Conservation (phyloP, 2,329 filamentous ascomycete species). For the Alternaria conjuncta region DNA sequence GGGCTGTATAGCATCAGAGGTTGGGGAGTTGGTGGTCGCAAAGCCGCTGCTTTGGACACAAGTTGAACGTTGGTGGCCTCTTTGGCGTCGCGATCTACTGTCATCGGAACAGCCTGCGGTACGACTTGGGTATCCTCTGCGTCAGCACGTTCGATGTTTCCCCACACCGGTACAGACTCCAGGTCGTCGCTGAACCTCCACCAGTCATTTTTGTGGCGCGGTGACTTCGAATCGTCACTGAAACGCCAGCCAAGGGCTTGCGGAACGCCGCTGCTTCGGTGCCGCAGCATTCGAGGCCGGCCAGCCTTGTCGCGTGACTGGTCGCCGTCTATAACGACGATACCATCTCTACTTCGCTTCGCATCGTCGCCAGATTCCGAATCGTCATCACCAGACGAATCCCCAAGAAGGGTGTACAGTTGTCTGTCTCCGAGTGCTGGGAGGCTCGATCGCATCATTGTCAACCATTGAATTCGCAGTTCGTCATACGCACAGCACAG, state of each 20-base stretch:
- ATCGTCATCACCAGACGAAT: not conserved
- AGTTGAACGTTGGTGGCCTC: not conserved
- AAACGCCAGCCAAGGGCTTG: not conserved
- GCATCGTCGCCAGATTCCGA: not conserved
- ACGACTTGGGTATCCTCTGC: not conserved
- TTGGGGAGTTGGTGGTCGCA: not conserved
- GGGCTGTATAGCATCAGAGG: not conserved
- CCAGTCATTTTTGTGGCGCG: not conserved
- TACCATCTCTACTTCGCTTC: fast-evolving
- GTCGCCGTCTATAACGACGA: not conserved
- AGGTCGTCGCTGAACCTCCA: not conserved
- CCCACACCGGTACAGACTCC: not conserved
- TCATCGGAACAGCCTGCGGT: not conserved
- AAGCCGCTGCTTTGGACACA: not conserved
- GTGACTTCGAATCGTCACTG: not conserved
- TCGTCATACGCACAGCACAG: conserved; percentile 10
- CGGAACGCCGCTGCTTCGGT: not conserved
- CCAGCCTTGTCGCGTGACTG: not conserved
- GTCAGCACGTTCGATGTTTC: not conserved
- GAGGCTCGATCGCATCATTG: not conserved
- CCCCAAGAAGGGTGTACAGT: not conserved
- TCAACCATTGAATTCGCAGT: conserved; percentile 3
- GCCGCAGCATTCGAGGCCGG: not conserved
- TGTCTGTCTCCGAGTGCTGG: not conserved
- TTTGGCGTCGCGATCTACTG: too few species aligned